phyloP scores from a whole-genome alignment of 106 monocot genomes.

The Allium fistulosum region DNA sequence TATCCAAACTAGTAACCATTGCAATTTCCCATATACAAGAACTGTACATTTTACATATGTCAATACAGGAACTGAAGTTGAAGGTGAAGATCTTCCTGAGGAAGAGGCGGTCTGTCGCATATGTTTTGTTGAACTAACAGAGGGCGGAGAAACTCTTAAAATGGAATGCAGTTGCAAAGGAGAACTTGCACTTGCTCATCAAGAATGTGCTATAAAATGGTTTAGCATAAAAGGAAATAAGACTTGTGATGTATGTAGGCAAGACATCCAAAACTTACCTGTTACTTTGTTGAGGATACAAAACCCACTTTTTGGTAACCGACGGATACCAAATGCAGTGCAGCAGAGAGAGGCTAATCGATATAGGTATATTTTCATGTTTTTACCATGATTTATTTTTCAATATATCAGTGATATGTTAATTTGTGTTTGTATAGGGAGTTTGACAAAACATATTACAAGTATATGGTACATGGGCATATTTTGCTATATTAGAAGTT shows the following conservation, averaged over 20 bases:
- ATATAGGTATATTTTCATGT: conserved; percentile 43
- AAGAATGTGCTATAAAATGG: conserved; percentile 97
- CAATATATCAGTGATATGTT: neutral
- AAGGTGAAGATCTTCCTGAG: conserved; percentile 87
- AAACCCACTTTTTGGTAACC: conserved; percentile 40
- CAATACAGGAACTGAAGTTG: conserved; percentile 45
- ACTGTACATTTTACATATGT: neutral
- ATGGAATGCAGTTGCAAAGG: conserved; percentile 99
- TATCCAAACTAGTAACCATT: too few relatives aligned
- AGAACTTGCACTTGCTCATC: conserved; percentile 94
- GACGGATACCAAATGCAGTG: conserved; percentile 25
- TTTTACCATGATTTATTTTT: neutral
- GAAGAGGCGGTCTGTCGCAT: conserved; percentile 98
- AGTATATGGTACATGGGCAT: neutral
- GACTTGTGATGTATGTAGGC: conserved; percentile 89
- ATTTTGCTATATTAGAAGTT: neutral
- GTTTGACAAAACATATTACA: neutral
- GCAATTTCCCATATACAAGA: too few relatives aligned
- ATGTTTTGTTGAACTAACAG: conserved; percentile 76
- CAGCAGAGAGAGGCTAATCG: conserved; percentile 38
- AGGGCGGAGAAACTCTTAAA: conserved; percentile 93
- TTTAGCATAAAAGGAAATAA: conserved; percentile 98
- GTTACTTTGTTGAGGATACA: conserved; percentile 83
- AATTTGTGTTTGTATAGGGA: neutral
- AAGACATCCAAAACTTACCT: conserved; percentile 84